phyloP scores from a whole-genome alignment of 23 red algal species.

The Gracilaria vermiculophylla region DNA sequence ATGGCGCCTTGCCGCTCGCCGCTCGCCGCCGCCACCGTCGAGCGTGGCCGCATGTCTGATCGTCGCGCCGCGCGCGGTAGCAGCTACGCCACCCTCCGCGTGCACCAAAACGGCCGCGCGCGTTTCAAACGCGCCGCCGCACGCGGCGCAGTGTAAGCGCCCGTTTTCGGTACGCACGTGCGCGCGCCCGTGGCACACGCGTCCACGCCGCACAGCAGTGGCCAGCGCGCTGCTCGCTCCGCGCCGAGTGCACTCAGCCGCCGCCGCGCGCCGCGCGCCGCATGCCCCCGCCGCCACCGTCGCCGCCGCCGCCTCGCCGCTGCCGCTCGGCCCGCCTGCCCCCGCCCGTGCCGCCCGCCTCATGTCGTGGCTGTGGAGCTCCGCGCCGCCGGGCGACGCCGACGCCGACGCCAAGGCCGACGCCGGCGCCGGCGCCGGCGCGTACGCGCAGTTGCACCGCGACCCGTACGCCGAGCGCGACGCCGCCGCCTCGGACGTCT shows the following conservation, averaged over 20 bases:
- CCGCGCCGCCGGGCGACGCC: conserved; percentile 12
- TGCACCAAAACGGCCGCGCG: too few species aligned
- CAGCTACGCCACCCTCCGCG: not conserved
- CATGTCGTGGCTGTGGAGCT: conserved; percentile 16
- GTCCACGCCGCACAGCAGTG: too few species aligned
- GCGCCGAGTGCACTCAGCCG: too few species aligned
- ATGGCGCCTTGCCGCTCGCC: not conserved
- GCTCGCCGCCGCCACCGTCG: not conserved
- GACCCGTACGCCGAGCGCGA: not conserved
- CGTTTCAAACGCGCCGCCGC: not conserved
- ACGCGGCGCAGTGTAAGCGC: too few species aligned
- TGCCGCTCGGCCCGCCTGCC: not conserved
- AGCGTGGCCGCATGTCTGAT: too few species aligned
- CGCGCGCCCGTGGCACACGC: not conserved
- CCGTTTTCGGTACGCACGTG: too few species aligned
- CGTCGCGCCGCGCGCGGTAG: not conserved
- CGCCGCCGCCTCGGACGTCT: not conserved
- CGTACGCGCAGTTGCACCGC: not conserved
- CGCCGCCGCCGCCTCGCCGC: not conserved
- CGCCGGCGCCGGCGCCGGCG: not conserved
- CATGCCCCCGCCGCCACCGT: not conserved
- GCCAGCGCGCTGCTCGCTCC: not conserved
- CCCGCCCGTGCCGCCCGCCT: not conserved
- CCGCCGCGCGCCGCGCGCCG: not conserved
- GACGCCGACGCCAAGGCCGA: not conserved